Percentiles rank a stretch among this genome's conserved stretches.
Evolutionary conservation across 495 filamentous ascomycete species (phyloP).

Genomic region (Podospora sp.): DNA sequence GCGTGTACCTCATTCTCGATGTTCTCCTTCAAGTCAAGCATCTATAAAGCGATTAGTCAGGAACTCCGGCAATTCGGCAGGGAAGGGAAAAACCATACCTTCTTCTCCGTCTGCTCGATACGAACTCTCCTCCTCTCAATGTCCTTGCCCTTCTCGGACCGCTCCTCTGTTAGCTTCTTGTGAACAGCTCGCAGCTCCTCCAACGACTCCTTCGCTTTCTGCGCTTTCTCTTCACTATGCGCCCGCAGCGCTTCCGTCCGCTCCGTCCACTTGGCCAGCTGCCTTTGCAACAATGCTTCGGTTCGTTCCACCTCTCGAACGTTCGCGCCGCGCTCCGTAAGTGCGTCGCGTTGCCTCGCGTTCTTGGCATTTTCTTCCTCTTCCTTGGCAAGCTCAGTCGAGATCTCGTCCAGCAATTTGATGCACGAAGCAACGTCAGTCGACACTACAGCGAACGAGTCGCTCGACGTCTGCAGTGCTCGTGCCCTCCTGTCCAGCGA

Average conservation of each 20-base stretch:
- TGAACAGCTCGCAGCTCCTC: conserved; percentile 84
- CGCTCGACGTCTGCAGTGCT: conserved; percentile 87
- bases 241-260: conserved; percentile 79
- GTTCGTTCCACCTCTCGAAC: conserved; percentile 88
- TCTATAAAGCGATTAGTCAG: conserved; percentile 60
- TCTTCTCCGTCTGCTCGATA: conserved; percentile 98
- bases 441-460: conserved; percentile 81
- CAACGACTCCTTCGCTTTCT: conserved; percentile 81
- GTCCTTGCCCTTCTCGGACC: conserved; percentile 79
- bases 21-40: conserved; percentile 95
- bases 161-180: conserved; percentile 78
- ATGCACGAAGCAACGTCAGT: conserved; percentile 83
- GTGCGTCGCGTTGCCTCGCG: conserved; percentile 76
- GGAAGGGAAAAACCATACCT: conserved; percentile 60
- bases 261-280: conserved; percentile 79
- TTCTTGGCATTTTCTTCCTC: conserved; percentile 84
- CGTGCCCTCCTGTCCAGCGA: conserved; percentile 79
- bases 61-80: conserved; percentile 1
- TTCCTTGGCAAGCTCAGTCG: conserved; percentile 79
- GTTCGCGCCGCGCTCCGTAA: conserved; percentile 82
- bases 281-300: conserved; percentile 79
- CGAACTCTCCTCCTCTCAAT: conserved; percentile 87
- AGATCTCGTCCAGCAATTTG: conserved; percentile 86
- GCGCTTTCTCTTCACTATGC: conserved; percentile 77
- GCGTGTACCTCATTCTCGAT: conserved; percentile 89